Conservation (phyloP, 345 rosid species). For the Firmiana major region DNA sequence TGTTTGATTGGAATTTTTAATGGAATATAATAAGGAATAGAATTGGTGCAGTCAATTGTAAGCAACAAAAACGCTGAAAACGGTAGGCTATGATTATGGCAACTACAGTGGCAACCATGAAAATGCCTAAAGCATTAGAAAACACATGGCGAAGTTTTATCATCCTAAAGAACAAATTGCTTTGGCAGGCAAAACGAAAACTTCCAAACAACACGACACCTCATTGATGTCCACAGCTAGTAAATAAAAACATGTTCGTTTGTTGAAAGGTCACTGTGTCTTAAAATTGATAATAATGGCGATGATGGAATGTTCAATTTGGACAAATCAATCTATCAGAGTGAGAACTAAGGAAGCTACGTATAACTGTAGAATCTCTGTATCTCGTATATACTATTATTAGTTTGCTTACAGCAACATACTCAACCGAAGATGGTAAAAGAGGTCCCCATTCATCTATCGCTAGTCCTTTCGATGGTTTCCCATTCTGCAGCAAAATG, state of each 20-base stretch:
- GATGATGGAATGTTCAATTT: not conserved
- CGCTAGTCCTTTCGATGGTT: not conserved
- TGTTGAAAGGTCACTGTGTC: constrained; percentile 30
- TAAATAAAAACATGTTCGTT: constrained; percentile 20
- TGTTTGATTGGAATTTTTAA: not conserved
- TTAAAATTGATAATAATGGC: constrained; percentile 18
- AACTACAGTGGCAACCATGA: not conserved
- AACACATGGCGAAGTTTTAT: not conserved
- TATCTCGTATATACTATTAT: not conserved
- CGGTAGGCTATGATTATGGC: not conserved
- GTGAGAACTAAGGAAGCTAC: not conserved
- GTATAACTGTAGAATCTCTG: not conserved
- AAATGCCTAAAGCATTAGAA: not conserved
- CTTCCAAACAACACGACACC: constrained; percentile 13
- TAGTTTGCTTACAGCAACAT: not conserved
- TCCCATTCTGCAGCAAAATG: not conserved
- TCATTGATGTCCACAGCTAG: constrained; percentile 17
- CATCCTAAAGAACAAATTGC: not conserved
- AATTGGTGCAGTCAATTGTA: not conserved
- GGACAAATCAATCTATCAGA: not conserved
- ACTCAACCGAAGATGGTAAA: not conserved
- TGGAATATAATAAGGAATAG: not conserved
- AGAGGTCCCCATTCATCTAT: too few species aligned
- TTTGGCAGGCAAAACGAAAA: not conserved
- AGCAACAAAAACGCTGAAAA: not conserved